Conservation (phyloP, 441 rosid species). For the Metrosideros polymorpha region DNA sequence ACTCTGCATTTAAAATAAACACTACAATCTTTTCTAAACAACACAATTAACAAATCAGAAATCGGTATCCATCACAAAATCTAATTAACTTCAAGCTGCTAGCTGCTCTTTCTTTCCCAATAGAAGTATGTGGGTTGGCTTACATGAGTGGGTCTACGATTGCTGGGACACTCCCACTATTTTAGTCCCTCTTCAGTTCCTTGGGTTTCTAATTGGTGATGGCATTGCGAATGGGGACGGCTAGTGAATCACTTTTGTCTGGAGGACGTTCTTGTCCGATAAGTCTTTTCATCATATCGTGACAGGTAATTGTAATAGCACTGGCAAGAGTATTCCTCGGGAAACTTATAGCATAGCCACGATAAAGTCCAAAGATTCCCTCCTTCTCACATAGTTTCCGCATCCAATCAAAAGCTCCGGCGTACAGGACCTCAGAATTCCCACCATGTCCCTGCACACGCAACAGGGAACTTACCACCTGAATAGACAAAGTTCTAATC, state of each 20-base stretch:
- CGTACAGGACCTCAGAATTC: conserved; percentile 25
- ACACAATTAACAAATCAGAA: background rate
- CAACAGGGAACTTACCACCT: conserved; percentile 87
- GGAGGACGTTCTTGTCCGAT: conserved; percentile 33
- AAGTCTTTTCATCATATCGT: conserved; percentile 68
- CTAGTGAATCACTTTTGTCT: conserved; percentile 17
- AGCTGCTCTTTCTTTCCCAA: conserved; percentile 33
- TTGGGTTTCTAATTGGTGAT: conserved; percentile 4
- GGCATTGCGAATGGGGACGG: conserved; percentile 4
- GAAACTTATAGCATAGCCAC: conserved; percentile 85
- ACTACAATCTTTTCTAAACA: background rate
- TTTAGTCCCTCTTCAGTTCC: conserved; percentile 18
- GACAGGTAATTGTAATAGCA: conserved; percentile 81
- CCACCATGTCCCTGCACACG: conserved; percentile 79
- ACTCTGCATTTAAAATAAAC: background rate
- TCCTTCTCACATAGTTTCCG: conserved; percentile 62
- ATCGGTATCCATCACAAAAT: background rate
- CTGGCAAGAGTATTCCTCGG: conserved; percentile 85
- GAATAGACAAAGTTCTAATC: conserved; percentile 3
- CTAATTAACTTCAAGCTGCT: conserved; percentile 2
- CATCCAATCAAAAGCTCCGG: conserved; percentile 64
- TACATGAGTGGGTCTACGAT: conserved; percentile 29
- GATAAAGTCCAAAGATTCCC: conserved; percentile 70
- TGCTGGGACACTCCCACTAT: conserved; percentile 9
- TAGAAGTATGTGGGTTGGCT: conserved; percentile 27